Conservation (phyloP, 2,329 filamentous ascomycete genomes). For the Fusarium torreyae region DNA sequence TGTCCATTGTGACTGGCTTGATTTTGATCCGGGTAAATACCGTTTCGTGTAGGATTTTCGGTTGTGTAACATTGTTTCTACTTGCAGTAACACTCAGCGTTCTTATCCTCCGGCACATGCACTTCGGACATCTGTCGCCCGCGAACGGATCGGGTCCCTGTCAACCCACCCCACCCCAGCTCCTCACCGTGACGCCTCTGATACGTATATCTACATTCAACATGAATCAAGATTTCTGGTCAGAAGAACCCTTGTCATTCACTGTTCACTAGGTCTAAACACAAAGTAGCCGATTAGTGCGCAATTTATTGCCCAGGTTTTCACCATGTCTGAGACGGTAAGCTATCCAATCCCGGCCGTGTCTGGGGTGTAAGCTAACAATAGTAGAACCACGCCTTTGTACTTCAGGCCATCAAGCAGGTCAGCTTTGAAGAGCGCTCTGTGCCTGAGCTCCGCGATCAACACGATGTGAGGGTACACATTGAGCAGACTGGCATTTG, state of each 20-base stretch:
- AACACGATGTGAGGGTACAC: slow-evolving; percentile 61
- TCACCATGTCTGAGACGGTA: not conserved
- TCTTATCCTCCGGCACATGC: not conserved
- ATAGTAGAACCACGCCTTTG: slow-evolving; percentile 62
- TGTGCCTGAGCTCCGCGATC: slow-evolving; percentile 57
- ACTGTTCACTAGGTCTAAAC: not conserved
- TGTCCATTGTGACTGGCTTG: not conserved
- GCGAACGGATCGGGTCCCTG: not conserved
- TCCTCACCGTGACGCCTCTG: not conserved
- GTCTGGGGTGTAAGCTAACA: not conserved
- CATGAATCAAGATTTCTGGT: not conserved
- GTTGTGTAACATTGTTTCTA: too few species aligned
- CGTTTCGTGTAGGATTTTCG: too few species aligned
- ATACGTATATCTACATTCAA: not conserved
- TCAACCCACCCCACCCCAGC: not conserved
- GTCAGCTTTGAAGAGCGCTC: slow-evolving; percentile 62
- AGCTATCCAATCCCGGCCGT: not conserved
- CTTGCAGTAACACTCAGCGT: too few species aligned
- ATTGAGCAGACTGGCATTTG: slow-evolving; percentile 65
- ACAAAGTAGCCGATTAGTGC: not conserved
- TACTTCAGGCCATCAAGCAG: slow-evolving; percentile 61
- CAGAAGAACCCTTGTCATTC: not conserved
- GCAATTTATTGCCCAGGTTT: not conserved
- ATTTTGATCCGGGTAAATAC: not conserved
- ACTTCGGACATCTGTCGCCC: not conserved